Conservation (phyloP, 225 moss, liverwort and hornwort genomes). For the Ulota crispa region DNA sequence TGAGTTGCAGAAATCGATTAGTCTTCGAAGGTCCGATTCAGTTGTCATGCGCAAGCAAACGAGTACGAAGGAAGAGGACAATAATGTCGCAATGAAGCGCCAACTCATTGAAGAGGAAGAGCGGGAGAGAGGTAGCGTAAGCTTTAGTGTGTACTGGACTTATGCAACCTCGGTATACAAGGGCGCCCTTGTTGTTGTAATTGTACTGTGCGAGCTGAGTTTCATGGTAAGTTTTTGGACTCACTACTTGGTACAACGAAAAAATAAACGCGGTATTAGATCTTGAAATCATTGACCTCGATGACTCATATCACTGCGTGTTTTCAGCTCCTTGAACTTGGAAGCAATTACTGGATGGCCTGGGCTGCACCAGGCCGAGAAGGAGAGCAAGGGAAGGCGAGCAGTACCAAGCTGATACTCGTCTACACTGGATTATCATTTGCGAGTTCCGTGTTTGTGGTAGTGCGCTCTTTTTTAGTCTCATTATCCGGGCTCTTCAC, state of each 20-base stretch:
- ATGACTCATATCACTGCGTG: not conserved
- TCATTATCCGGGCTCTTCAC: slow-evolving; percentile 44
- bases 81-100: slow-evolving; percentile 23
- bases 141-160: slow-evolving; percentile 51
- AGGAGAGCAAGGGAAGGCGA: slow-evolving; percentile 43
- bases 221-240: slow-evolving; percentile 45
- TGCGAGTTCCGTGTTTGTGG: slow-evolving; percentile 55
- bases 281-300: not conserved
- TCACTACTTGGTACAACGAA: not conserved
- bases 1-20: slow-evolving; percentile 42
- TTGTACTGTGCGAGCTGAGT: slow-evolving; percentile 34
- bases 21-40: slow-evolving; percentile 43
- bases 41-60: slow-evolving; percentile 41
- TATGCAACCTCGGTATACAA: slow-evolving; percentile 58
- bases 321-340: slow-evolving; percentile 51
- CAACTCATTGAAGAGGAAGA: slow-evolving; percentile 76
- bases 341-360: slow-evolving; percentile 62
- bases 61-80: slow-evolving; percentile 38
- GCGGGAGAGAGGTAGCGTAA: slow-evolving; percentile 60
- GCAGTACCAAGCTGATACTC: slow-evolving; percentile 50
- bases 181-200: slow-evolving; percentile 35
- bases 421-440: slow-evolving; percentile 51
- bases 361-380: slow-evolving; percentile 60
- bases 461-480: slow-evolving; percentile 41
- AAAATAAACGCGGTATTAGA: not conserved